phyloP scores from a whole-genome alignment of 1,139 yeast genomes.

The Nakaseomyces kungkrabaensis region DNA sequence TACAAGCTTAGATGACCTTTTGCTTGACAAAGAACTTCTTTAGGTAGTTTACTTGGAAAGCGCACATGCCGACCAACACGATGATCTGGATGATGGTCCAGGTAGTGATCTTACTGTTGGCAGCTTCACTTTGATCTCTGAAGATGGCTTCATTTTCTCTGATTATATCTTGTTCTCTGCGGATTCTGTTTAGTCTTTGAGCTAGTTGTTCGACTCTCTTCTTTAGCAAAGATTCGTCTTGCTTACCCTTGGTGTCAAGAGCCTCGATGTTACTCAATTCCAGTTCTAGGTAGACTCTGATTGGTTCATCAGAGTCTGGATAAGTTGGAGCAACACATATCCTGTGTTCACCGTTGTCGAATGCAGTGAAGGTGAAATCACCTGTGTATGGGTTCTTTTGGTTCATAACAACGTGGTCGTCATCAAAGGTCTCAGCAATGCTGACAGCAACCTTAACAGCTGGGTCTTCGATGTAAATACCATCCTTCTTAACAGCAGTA shows the following conservation, averaged over 20 bases:
- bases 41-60: conserved; percentile 52
- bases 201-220: conserved; percentile 37
- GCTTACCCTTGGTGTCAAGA: conserved; percentile 39
- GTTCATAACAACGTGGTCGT: conserved; percentile 46
- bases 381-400: conserved; percentile 44
- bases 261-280: conserved; percentile 39
- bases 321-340: conserved; percentile 49
- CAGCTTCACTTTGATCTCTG: conserved; percentile 45
- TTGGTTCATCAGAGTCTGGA: conserved; percentile 34
- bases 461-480: conserved; percentile 32
- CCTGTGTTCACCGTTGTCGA: conserved; percentile 54
- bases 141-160: conserved; percentile 45
- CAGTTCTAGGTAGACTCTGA: conserved; percentile 40
- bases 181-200: conserved; percentile 40
- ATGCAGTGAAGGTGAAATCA: conserved; percentile 51
- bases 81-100: conserved; percentile 47
- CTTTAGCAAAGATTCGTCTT: conserved; percentile 35
- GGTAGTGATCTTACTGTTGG: conserved; percentile 41
- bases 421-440: conserved; percentile 49
- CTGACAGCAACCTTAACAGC: conserved; percentile 33
- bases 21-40: conserved; percentile 54
- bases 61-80: conserved; percentile 41
- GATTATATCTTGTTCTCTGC: conserved; percentile 43
- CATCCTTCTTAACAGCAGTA: conserved; percentile 28
- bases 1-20: conserved; percentile 36